These are phyloP conservation scores for Colletotrichum zoysiae DNA, from an alignment of 2,329 filamentous ascomycete genomes.

Conservation along the genomic window DNA sequence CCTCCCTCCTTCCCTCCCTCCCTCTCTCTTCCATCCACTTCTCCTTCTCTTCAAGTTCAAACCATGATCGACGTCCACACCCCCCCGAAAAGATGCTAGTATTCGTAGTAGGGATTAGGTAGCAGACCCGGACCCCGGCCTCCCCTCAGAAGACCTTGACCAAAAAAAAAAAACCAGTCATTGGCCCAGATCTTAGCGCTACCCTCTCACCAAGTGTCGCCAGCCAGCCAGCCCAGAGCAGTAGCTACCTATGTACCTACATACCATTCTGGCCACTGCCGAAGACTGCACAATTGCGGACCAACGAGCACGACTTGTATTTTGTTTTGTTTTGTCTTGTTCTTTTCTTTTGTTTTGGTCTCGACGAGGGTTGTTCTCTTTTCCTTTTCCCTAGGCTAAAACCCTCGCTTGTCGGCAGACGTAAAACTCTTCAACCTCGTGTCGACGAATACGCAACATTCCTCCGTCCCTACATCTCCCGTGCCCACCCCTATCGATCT, in stretches of 20 bases:
- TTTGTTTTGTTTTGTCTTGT: too few species aligned
- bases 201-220: slow-evolving; percentile 5
- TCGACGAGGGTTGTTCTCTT: slow-evolving; percentile 24
- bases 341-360: neutral
- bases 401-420: neutral
- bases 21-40: slow-evolving; percentile 1
- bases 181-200: slow-evolving; percentile 10
- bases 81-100: slow-evolving; percentile 31
- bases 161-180: slow-evolving; percentile 22
- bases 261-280: slow-evolving; percentile 18
- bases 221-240: slow-evolving; percentile 1
- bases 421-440: slow-evolving; percentile 14
- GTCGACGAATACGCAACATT: slow-evolving; percentile 11
- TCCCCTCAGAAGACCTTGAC: neutral
- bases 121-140: slow-evolving; percentile 32
- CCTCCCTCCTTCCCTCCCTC: too few species aligned
- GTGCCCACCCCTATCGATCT: slow-evolving; percentile 13
- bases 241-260: neutral
- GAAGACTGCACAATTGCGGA: slow-evolving; percentile 1
- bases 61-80: slow-evolving; percentile 39
- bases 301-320: neutral
- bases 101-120: too few species aligned
- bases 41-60: slow-evolving; percentile 29
- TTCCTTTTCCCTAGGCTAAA: slow-evolving; percentile 6
- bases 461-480: slow-evolving; percentile 31